phyloP scores from a whole-genome alignment of 768 basidiomycete species.

The Chlorophyllum brunneum region DNA sequence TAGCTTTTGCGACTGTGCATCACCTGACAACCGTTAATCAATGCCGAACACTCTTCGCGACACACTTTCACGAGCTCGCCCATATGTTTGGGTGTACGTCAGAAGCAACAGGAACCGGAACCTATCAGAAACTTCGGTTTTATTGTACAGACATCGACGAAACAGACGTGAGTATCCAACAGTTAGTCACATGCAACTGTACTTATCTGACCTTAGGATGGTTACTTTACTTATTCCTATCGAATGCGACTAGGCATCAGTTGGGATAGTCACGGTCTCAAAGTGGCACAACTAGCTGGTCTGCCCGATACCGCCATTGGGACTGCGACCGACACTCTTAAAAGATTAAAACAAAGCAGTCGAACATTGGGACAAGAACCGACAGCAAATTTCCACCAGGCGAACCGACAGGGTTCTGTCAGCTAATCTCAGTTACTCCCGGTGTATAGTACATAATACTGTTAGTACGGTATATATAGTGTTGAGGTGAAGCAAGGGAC shows the following conservation, averaged over 20 bases:
- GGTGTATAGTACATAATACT: no score
- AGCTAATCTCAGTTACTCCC: no score
- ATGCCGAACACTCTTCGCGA: conserved; percentile 91
- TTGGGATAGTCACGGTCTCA: conserved; percentile 85
- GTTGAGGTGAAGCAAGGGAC: no score
- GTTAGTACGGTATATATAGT: no score
- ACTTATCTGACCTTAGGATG: conserved; percentile 43
- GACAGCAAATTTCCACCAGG: no score
- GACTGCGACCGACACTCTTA: conserved; percentile 56
- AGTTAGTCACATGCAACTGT: neutral
- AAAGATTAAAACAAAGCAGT: conserved; percentile 26
- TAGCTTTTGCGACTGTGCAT: conserved; percentile 88
- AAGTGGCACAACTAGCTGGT: conserved; percentile 85
- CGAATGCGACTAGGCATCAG: conserved; percentile 80
- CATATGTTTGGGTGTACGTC: conserved; percentile 71
- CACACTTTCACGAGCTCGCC: conserved; percentile 95
- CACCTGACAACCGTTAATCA: conserved; percentile 68
- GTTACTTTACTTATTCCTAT: conserved; percentile 82
- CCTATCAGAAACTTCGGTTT: conserved; percentile 68
- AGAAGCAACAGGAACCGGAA: conserved; percentile 35
- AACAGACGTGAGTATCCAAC: conserved; percentile 48
- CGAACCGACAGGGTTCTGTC: no score
- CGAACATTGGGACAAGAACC: neutral
- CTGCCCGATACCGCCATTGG: conserved; percentile 62
- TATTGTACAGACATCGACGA: conserved; percentile 90